Base-by-base conservation (phyloP, 2,329 filamentous ascomycete species). In the Colletotrichum tropicicola region DNA sequence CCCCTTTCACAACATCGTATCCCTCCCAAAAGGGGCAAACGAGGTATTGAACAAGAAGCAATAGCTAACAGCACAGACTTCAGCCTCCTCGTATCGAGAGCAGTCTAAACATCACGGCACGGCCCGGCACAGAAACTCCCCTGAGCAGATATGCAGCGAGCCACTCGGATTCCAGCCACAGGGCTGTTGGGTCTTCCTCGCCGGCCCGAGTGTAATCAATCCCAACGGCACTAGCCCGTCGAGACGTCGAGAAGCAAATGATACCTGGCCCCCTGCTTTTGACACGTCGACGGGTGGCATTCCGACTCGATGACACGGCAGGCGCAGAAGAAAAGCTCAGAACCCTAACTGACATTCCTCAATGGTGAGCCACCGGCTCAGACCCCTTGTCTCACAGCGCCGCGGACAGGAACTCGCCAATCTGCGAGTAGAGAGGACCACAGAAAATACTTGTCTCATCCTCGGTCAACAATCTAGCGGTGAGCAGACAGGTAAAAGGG, bases 371-470 rank as follows among this genome's bases (percentile, higher is more conserved):
- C 21, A 25, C 43, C 43, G 19, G 28, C 52, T 55, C 28, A 55
- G 28, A 32, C 39, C 37, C 51, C 37, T 55, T 32, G 52, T 55
- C 52, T 55, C 52, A 45, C 4, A 25, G 41, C 27, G 39, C 52
- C 52, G 41, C 27, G 45, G 28, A 32, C 52, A 17, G 23, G 52
- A 45, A 35, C 39, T 55, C 39, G 39, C 52, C 52, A 55, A 55
- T 55, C 39, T 55, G 52, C 37, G 37, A 47, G 53, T n/a, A 19
- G 30, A 30, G 17, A 21, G 17, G 28, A 21, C 27, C 6, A 21
- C 25, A 23, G 35, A 15, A 53, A n/a, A 35, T 15, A 35, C 32
- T 13, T 35, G 32, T 35, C 32, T 35, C 32, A 35, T 35, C n/a
- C 32, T 35, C 32, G 32, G 32, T 35, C 32, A 35, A 35, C 32